phyloP scores from a whole-genome alignment of 345 rosid genomes.

The Combretum micranthum region DNA sequence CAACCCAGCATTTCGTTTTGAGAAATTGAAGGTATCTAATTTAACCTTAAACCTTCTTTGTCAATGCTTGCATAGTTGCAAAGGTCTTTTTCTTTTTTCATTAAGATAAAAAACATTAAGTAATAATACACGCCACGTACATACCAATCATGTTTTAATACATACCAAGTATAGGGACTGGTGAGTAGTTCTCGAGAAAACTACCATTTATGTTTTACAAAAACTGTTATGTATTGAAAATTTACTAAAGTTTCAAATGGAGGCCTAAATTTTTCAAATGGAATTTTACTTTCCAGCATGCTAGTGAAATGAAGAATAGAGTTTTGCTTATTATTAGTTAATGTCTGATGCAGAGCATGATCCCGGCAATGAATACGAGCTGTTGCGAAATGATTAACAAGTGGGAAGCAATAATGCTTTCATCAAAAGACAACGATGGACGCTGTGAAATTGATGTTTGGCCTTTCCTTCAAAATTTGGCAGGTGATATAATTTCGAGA shows the following conservation, averaged over 20 bases:
- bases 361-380: conserved; percentile 19
- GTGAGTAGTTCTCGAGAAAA: too few species aligned
- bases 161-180: too few species aligned
- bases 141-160: too few species aligned
- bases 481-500: conserved; percentile 39
- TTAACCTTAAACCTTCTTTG: neutral
- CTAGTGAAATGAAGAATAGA: neutral
- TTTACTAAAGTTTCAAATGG: too few species aligned
- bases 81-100: too few species aligned
- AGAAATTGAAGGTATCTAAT: conserved; percentile 7
- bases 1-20: conserved; percentile 9
- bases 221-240: too few species aligned
- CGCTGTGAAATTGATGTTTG: conserved; percentile 27
- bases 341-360: conserved; percentile 19
- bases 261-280: too few species aligned
- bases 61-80: neutral
- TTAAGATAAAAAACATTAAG: too few species aligned
- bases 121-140: too few species aligned
- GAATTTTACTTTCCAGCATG: too few species aligned
- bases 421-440: neutral
- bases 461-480: conserved; percentile 30
- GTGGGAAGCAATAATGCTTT: conserved; percentile 22
- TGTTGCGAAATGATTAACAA: conserved; percentile 21
- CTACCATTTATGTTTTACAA: too few species aligned
- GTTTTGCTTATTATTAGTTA: neutral